phyloP scores from a whole-genome alignment of 225 moss, liverwort and hornwort species.

The Sphagnum tenellum region DNA sequence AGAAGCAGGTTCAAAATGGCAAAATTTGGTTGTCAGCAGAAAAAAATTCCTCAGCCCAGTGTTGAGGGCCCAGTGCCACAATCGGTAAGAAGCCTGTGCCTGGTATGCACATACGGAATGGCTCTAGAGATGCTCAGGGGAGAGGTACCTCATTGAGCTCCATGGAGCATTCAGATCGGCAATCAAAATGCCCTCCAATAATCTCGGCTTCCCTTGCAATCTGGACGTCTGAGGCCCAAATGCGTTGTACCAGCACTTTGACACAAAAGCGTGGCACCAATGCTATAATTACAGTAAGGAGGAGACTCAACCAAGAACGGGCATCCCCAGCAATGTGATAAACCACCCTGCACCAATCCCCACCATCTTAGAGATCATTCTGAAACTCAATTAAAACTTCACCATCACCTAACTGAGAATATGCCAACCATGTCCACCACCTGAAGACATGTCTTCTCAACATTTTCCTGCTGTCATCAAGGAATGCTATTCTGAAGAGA shows the following conservation, averaged over 20 bases:
- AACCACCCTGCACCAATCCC: conserved; percentile 19
- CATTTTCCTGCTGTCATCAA: too few relatives aligned
- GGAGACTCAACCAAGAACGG: conserved; percentile 35
- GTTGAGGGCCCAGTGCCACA: too few relatives aligned
- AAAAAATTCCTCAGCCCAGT: too few relatives aligned
- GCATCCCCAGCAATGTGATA: conserved; percentile 25
- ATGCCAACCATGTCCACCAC: too few relatives aligned
- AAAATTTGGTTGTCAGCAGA: too few relatives aligned
- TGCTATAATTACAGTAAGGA: conserved; percentile 31
- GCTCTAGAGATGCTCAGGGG: conserved; percentile 8
- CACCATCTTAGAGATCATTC: not conserved
- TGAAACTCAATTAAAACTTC: not conserved
- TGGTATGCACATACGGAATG: not conserved
- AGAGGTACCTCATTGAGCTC: conserved; percentile 41
- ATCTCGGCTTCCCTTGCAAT: conserved; percentile 38
- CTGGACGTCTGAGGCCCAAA: conserved; percentile 49
- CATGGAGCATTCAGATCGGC: conserved; percentile 18
- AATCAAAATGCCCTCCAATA: conserved; percentile 11
- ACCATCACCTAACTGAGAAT: not conserved
- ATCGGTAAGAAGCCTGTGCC: too few relatives aligned
- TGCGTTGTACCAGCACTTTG: conserved; percentile 30
- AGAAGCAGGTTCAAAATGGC: too few relatives aligned
- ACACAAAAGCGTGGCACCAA: conserved; percentile 39
- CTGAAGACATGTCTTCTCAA: too few relatives aligned
- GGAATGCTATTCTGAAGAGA: too few relatives aligned